These are phyloP conservation scores for Pichia exigua DNA, from an alignment of 805 yeast species.

Conservation along the genomic window DNA sequence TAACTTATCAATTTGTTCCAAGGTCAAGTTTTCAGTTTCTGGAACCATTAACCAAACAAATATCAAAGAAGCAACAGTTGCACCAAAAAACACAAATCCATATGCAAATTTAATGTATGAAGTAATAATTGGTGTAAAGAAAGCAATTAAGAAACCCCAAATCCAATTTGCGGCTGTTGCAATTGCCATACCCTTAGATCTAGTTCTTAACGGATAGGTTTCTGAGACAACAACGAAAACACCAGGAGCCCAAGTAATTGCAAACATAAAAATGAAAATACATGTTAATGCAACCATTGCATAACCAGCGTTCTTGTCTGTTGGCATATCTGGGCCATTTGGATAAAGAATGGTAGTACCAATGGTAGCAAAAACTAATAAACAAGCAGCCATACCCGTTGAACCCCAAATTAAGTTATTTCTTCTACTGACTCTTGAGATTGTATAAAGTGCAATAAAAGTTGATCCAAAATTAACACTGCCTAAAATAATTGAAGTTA, in stretches of 20 bases:
- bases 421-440: conserved; percentile 48
- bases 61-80: conserved; percentile 40
- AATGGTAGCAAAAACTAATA: conserved; percentile 50
- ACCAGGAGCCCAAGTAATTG: conserved; percentile 69
- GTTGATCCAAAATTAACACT: conserved; percentile 49
- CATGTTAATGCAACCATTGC: conserved; percentile 60
- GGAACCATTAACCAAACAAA: conserved; percentile 44
- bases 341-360: conserved; percentile 44
- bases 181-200: conserved; percentile 54
- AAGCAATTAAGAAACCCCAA: conserved; percentile 46
- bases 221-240: conserved; percentile 61
- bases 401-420: conserved; percentile 42
- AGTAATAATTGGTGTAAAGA: conserved; percentile 48
- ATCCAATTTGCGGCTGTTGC: conserved; percentile 62
- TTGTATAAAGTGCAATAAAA: conserved; percentile 41
- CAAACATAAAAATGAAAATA: conserved; percentile 56
- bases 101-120: conserved; percentile 43
- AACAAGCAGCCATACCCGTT: conserved; percentile 44
- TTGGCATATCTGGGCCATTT: conserved; percentile 31
- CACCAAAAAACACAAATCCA: conserved; percentile 32
- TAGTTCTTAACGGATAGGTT: conserved; percentile 58
- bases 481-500: conserved; percentile 49
- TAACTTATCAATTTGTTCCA: conserved; percentile 47
- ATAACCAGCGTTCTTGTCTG: conserved; percentile 44
- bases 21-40: conserved; percentile 46